phyloP scores from a whole-genome alignment of 2,329 filamentous ascomycete genomes.

The Trichophyton mentagrophytes region DNA sequence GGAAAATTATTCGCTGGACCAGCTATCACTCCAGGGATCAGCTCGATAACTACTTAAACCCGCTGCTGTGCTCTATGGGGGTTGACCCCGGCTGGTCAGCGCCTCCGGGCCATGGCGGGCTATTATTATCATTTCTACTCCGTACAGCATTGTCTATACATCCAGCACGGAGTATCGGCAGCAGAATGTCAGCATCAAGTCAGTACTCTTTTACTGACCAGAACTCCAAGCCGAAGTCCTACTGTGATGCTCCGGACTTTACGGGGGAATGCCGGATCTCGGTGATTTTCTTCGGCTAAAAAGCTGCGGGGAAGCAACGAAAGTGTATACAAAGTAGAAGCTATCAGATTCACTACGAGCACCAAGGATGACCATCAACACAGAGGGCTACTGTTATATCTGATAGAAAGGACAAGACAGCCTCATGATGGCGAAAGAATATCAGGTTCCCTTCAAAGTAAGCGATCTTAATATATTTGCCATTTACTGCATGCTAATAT shows the following conservation, averaged over 20 bases:
- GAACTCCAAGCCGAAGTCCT: not conserved
- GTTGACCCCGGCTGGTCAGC: not conserved
- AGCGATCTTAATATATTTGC: not conserved
- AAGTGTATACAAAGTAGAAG: too few species aligned
- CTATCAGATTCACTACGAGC: too few species aligned
- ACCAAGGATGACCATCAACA: not conserved
- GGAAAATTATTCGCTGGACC: not conserved
- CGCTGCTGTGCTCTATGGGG: not conserved
- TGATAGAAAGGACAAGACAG: not conserved
- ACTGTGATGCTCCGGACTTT: not conserved
- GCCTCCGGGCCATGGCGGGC: not conserved
- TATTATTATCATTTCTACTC: not conserved
- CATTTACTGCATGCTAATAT: not conserved
- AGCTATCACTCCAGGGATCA: not conserved
- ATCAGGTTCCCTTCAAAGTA: constrained; percentile 29
- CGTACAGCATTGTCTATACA: not conserved
- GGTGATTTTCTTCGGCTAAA: not conserved
- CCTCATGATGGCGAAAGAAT: constrained; percentile 22
- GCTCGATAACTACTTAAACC: not conserved
- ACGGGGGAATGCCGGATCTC: not conserved
- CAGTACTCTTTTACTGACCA: too few species aligned
- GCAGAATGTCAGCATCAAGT: not conserved
- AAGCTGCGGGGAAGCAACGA: not conserved
- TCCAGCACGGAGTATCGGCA: not conserved
- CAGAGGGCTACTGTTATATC: not conserved